Base-by-base conservation (phyloP, 192 early-diverging fungal genomes). In the Backusella morwellensis region DNA sequence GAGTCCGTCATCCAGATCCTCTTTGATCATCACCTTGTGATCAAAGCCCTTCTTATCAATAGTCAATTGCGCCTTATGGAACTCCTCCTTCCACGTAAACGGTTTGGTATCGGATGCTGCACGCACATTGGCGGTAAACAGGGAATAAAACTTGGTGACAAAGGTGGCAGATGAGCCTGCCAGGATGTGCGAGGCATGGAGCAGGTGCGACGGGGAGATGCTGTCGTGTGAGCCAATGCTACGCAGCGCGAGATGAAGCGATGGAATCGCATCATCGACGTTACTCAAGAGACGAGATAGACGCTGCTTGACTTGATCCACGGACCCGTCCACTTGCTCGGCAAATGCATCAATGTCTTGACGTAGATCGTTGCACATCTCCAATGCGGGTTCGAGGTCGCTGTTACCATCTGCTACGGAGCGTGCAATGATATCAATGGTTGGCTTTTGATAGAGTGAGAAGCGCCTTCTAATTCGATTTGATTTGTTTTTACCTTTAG, bases 41-140 rank as follows among this genome's bases (percentile, higher is more conserved):
- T 35, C 50, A 40, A 40, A 40, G 8, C 9, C 38, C 7, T 40
- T 40, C 9, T 40, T 40, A 0, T 40, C 38, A 12, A 29, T 87
- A 4, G 59, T 72, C 14, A 83, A 85, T 12, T 78, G 80, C 68
- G 85, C 86, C 75, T 90, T 89, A 14, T 82, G 86, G 70, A 86
- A 90, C 70, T 95, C 94, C 78, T 95, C 94, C 76, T 94, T 93
- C 94, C 94, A 95, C 2, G 93, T 95, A 70, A 89, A 91, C 19
- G 92, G 92, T 34, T 93, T 92, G 5, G 78, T 66, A 38, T 81
- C 83, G 6, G 86, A 78, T 71, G 88, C 88, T 15, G 89, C 85
- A 3, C 92, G 75, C 0, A 91, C 86, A 8, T 91, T 92, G 0
- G 84, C 89, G 8, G 86, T 79, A 79, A 95, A 95, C 74, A 94